A percentile compares a stretch with the other conserved stretches of the same genome.
phyloP scores from a whole-genome alignment of 257 asterid species.

The Eustoma russellianum region DNA sequence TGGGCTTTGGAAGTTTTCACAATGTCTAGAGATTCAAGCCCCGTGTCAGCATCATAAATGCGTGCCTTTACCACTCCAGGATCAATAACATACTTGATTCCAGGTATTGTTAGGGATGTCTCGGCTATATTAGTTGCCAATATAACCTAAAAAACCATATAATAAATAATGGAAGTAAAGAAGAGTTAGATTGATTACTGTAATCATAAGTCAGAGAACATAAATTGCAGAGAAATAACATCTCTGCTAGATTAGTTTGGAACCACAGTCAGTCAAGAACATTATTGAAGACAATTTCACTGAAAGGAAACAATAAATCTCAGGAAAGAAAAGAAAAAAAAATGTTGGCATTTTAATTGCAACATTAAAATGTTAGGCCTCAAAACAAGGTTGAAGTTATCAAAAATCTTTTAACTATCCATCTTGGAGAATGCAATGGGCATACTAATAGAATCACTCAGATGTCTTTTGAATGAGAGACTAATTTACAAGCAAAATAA shows the following conservation, averaged over 20 bases:
- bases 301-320: no score
- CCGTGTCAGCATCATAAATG: conserved; percentile 68
- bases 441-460: no score
- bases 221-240: background rate
- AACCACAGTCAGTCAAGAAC: background rate
- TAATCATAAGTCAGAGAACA: background rate
- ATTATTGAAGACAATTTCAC: no score
- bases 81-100: conserved; percentile 91
- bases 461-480: no score
- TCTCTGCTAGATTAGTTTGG: background rate
- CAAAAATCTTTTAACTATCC: no score
- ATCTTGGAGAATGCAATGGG: no score
- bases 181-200: background rate
- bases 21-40: conserved; percentile 76
- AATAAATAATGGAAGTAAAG: background rate
- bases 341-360: no score
- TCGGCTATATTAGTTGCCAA: conserved; percentile 98
- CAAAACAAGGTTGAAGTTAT: no score
- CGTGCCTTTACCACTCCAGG: conserved; percentile 98
- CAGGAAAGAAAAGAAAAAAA: no score
- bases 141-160: conserved; percentile 48
- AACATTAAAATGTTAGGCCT: no score
- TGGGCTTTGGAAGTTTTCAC: conserved; percentile 95
- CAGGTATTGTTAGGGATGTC: conserved; percentile 97
- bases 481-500: no score